phyloP scores from a whole-genome alignment of 768 basidiomycete genomes.

The Glaciozyma martinii region DNA sequence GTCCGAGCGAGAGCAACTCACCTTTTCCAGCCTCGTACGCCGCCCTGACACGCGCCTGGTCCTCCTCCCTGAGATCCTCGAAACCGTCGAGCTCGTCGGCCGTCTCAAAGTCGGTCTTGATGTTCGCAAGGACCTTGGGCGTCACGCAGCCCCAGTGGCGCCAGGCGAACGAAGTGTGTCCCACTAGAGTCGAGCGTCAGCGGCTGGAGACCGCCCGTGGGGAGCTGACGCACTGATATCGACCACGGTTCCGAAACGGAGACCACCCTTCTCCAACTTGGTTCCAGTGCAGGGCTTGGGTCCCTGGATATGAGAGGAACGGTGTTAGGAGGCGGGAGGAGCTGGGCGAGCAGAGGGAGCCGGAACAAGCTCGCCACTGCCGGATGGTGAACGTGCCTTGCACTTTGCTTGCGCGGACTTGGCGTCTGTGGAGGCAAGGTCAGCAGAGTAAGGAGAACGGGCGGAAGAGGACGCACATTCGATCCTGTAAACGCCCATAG shows the following conservation, averaged over 20 bases:
- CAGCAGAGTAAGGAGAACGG: not conserved
- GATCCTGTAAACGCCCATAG: not conserved
- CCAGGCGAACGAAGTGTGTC: slow-evolving; percentile 46
- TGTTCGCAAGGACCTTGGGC: slow-evolving; percentile 47
- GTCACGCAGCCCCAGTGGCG: slow-evolving; percentile 60
- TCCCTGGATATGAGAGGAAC: not conserved
- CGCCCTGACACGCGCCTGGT: slow-evolving; percentile 59
- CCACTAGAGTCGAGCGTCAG: not conserved
- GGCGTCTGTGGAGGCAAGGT: not conserved
- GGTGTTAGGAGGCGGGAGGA: not conserved
- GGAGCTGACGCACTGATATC: slow-evolving; percentile 33
- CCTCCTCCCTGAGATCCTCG: slow-evolving; percentile 59
- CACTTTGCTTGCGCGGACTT: not conserved
- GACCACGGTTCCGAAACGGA: slow-evolving; percentile 66
- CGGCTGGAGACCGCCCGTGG: not conserved
- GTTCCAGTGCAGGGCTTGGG: slow-evolving; percentile 49
- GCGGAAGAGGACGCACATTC: not conserved
- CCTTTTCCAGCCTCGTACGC: slow-evolving; percentile 65
- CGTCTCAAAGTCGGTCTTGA: slow-evolving; percentile 54
- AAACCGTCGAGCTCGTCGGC: slow-evolving; percentile 73
- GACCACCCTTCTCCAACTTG: slow-evolving; percentile 57
- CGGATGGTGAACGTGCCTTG: too few species aligned
- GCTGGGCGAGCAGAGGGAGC: not conserved
- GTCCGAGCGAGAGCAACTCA: slow-evolving; percentile 10
- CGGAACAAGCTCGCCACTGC: not conserved